Conservation (phyloP, 192 early-diverging fungal genomes). For the Entomortierella chlamydospora region DNA sequence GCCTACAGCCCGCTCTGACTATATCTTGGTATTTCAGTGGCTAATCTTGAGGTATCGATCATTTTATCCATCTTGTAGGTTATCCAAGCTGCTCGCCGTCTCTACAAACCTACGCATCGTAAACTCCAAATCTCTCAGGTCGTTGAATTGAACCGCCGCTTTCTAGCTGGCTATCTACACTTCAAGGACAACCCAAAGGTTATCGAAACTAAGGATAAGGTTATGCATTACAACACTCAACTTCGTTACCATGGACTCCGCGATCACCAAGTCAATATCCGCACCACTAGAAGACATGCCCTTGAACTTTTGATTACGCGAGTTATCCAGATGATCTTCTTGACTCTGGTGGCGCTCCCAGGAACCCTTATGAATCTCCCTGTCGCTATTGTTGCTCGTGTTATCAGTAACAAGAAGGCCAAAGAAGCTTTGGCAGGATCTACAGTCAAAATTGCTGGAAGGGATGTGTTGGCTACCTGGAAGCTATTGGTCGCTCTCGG, state of each 20-base stretch:
- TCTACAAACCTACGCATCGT: constrained; percentile 90
- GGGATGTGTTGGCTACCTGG: constrained; percentile 97
- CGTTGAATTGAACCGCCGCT: constrained; percentile 90
- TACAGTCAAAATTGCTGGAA: constrained; percentile 93
- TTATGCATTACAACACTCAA: constrained; percentile 88
- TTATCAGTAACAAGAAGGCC: constrained; percentile 66
- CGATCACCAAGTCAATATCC: constrained; percentile 95
- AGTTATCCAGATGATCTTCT: constrained; percentile 72
- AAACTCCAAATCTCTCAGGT: constrained; percentile 88
- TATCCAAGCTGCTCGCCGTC: constrained; percentile 91
- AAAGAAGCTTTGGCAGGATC: constrained; percentile 87
- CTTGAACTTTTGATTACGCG: constrained; percentile 79
- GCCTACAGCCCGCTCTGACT: not conserved
- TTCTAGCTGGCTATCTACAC: constrained; percentile 84
- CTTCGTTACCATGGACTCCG: constrained; percentile 93
- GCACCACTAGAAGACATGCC: constrained; percentile 73
- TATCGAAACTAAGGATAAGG: constrained; percentile 77
- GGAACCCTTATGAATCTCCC: constrained; percentile 74
- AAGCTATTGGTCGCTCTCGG: constrained; percentile 85
- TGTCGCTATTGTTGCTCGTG: constrained; percentile 63
- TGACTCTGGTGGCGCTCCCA: constrained; percentile 85
- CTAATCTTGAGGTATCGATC: constrained; percentile 4
- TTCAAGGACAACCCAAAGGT: constrained; percentile 89
- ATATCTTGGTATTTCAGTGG: not conserved
- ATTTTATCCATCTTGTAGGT: constrained; percentile 56